phyloP scores from a whole-genome alignment of 2,329 filamentous ascomycete species.

The Aspergillus bombycis region DNA sequence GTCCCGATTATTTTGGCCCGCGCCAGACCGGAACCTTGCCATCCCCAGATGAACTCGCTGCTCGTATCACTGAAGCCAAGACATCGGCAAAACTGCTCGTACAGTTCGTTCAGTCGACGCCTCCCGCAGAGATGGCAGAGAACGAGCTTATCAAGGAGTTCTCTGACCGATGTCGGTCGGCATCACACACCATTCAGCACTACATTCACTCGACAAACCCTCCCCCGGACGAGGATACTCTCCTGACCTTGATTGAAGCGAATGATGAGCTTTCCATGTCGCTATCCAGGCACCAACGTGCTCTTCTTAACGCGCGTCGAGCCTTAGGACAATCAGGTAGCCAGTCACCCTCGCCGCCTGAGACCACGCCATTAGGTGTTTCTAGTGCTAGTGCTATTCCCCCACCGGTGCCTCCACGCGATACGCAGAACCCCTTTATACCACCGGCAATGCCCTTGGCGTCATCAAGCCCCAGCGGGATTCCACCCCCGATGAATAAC shows the following conservation, averaged over 20 bases:
- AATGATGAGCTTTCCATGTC: slow-evolving; percentile 88
- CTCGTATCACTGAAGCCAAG: slow-evolving; percentile 83
- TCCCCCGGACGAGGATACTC: slow-evolving; percentile 85
- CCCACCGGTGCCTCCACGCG: slow-evolving; percentile 18
- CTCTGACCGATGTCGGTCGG: slow-evolving; percentile 78
- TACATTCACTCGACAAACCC: slow-evolving; percentile 84
- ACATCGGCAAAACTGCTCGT: slow-evolving; percentile 91
- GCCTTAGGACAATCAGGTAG: slow-evolving; percentile 25
- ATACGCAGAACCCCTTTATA: slow-evolving; percentile 14
- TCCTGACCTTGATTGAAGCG: slow-evolving; percentile 90
- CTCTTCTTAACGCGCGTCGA: slow-evolving; percentile 64
- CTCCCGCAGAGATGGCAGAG: slow-evolving; percentile 70
- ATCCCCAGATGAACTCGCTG: slow-evolving; percentile 73
- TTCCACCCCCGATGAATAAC: slow-evolving; percentile 17
- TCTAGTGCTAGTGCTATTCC: slow-evolving; percentile 19
- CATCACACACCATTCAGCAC: slow-evolving; percentile 77
- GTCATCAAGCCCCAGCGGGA: background rate
- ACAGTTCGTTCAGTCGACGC: slow-evolving; percentile 86
- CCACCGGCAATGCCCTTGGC: slow-evolving; percentile 14
- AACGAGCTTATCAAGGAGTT: slow-evolving; percentile 96
- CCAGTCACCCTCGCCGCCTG: slow-evolving; percentile 23
- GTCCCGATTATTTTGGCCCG: slow-evolving; percentile 31
- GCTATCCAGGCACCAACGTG: slow-evolving; percentile 81
- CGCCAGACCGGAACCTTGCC: slow-evolving; percentile 59
- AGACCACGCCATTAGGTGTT: slow-evolving; percentile 21